Conservation (phyloP, 2,329 filamentous ascomycete species). For the Pyrenophora teres region DNA sequence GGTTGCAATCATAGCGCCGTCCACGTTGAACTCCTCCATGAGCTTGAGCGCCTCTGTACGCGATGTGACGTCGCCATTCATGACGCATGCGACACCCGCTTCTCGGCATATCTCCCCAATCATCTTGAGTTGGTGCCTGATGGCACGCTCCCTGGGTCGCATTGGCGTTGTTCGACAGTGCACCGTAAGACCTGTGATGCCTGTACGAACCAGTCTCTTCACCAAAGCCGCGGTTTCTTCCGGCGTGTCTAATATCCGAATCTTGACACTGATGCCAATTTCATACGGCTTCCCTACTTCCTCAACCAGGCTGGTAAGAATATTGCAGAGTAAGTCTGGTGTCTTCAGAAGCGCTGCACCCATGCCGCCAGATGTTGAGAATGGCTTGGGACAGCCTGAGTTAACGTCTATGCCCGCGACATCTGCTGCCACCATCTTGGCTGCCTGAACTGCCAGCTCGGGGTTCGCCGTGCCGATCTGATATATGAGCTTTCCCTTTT, state of each 20-base stretch:
- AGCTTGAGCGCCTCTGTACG: conserved; percentile 74
- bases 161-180: conserved; percentile 97
- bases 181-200: conserved; percentile 88
- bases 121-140: conserved; percentile 85
- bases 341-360: conserved; percentile 86
- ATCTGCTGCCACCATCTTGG: conserved; percentile 80
- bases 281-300: conserved; percentile 77
- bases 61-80: conserved; percentile 89
- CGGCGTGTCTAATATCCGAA: conserved; percentile 79
- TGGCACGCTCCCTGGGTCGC: conserved; percentile 85
- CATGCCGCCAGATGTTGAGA: conserved; percentile 93
- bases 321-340: conserved; percentile 81
- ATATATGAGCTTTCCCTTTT: conserved; percentile 79
- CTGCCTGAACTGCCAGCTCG: conserved; percentile 79
- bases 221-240: conserved; percentile 80
- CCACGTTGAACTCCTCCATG: conserved; percentile 78
- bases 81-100: conserved; percentile 86
- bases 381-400: conserved; percentile 96
- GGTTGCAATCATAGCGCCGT: conserved; percentile 97
- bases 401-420: conserved; percentile 97
- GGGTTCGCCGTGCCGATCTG: conserved; percentile 90
- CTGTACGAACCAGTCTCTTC: conserved; percentile 76
- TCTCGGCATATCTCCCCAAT: conserved; percentile 78
- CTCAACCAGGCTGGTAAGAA: conserved; percentile 79
- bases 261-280: conserved; percentile 97